phyloP scores from a whole-genome alignment of 1,139 yeast genomes.

The Blastobotrys serpentis region DNA sequence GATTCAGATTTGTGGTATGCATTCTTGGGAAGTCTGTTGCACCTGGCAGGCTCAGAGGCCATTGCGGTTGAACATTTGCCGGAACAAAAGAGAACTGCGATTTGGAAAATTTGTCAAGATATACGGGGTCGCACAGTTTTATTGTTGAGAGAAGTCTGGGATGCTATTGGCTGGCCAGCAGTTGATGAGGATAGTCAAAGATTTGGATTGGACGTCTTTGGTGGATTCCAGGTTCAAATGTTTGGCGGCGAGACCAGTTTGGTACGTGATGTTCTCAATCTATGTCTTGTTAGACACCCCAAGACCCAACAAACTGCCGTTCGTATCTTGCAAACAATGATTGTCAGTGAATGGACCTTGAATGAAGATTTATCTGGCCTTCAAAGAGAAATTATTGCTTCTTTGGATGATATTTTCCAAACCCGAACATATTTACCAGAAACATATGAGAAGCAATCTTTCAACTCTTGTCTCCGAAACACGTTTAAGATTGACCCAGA shows the following conservation, averaged over 20 bases:
- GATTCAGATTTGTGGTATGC: conserved; percentile 54
- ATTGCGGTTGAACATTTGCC: conserved; percentile 42
- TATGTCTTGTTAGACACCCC: conserved; percentile 66
- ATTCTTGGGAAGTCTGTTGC: conserved; percentile 58
- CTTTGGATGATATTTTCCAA: conserved; percentile 67
- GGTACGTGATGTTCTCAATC: conserved; percentile 62
- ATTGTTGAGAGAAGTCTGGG: conserved; percentile 67
- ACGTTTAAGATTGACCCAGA: conserved; percentile 60
- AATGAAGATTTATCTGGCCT: conserved; percentile 60
- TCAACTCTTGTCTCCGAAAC: conserved; percentile 51
- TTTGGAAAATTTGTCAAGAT: conserved; percentile 61
- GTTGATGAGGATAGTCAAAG: conserved; percentile 56
- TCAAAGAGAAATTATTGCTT: conserved; percentile 51
- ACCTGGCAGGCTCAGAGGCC: conserved; percentile 47
- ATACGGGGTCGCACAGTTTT: conserved; percentile 60
- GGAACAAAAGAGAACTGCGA: conserved; percentile 71
- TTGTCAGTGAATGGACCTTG: conserved; percentile 63
- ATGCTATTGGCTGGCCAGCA: conserved; percentile 67
- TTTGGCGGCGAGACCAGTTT: conserved; percentile 59
- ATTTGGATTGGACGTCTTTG: conserved; percentile 62
- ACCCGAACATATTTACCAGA: conserved; percentile 53
- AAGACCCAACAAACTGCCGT: conserved; percentile 66
- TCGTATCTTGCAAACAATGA: conserved; percentile 66
- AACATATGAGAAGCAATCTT: conserved; percentile 52
- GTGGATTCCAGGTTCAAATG: conserved; percentile 73